Base-by-base conservation (phyloP, 2,329 filamentous ascomycete species). In the Fusarium compactum region DNA sequence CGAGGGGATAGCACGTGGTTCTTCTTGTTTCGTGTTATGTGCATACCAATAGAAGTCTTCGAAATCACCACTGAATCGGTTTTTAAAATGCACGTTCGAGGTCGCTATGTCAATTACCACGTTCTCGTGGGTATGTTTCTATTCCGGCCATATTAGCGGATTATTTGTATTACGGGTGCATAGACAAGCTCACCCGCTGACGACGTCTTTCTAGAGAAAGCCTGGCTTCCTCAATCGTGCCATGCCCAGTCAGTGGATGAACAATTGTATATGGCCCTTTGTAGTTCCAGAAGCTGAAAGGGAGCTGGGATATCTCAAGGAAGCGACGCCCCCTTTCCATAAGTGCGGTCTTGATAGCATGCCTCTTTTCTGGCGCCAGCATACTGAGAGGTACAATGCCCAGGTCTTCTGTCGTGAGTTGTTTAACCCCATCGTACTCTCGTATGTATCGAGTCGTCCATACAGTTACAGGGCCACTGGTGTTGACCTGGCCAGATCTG, bases 131-230 rank as follows among this genome's bases (percentile, higher is more conserved):
- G 45, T 30, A 20, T 47, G 18, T 20, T 47, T 47, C 45, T 47
- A 3, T 11, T 32, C 3, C 30, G 24, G 15, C 11, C 3, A 8
- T 7, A 4, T 46, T 6, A 46, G 44, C 12, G 7, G 11, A 12
- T 12, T 3, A 40, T 10, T 16, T 3, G 11, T 40, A 43, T 12
- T 12, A n/a, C n/a, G n/a, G 1, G 20, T 5, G 3, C 12, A 2
- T 5, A 6, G n/a, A 12, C 9, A 22, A 8, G 9, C 16, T 46
- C 16, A 27, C 44, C 18, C 29, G 24, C 44, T 25, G 29, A 5
- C 2, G 41, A 4, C 44, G 1, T 14, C n/a, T 6, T 18, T 10
- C 6, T 2, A 14, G 16, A 1, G 20, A 8, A 22, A 22, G 15
- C 20, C 3, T 14, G 2, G 12, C 3, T 43, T 43, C 20, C 5